Percentiles rank a stretch among this genome's conserved stretches.
These are phyloP conservation scores for Colletotrichum spinosum DNA, from an alignment of 2,329 filamentous ascomycete genomes.

Conservation along the genomic window DNA sequence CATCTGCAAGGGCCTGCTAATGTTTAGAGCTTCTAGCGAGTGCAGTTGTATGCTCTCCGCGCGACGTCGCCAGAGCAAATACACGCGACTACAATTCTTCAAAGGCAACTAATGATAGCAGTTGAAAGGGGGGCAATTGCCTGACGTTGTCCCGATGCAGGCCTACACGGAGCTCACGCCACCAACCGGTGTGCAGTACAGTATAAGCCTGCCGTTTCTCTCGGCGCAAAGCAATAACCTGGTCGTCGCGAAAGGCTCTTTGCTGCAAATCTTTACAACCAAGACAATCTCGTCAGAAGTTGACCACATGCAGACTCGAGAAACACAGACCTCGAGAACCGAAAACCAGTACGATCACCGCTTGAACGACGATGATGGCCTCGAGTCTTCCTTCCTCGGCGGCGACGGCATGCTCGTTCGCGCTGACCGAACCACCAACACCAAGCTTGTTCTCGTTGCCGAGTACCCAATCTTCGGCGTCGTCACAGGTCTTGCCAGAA, in stretches of 20 bases:
- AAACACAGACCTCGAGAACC: slow-evolving; percentile 52
- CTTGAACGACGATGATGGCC: slow-evolving; percentile 70
- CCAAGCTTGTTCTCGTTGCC: slow-evolving; percentile 85
- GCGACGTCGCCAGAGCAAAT: slow-evolving; percentile 8
- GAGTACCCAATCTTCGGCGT: slow-evolving; percentile 89
- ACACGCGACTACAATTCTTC: not conserved
- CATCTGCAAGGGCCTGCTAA: slow-evolving; percentile 4
- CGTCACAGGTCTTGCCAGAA: slow-evolving; percentile 82
- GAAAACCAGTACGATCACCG: slow-evolving; percentile 63
- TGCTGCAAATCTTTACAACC: slow-evolving; percentile 90
- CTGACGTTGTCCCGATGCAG: slow-evolving; percentile 76
- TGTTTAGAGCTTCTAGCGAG: slow-evolving; percentile 21
- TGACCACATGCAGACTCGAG: slow-evolving; percentile 56
- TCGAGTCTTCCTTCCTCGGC: slow-evolving; percentile 75
- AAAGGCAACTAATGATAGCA: slow-evolving; percentile 28
- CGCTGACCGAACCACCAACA: slow-evolving; percentile 73
- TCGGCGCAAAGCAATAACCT: slow-evolving; percentile 84
- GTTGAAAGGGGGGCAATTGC: slow-evolving; percentile 27
- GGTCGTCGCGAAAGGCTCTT: slow-evolving; percentile 89
- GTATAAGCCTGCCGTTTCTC: slow-evolving; percentile 81
- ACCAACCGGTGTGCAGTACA: slow-evolving; percentile 93
- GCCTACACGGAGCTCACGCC: slow-evolving; percentile 96
- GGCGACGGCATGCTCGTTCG: slow-evolving; percentile 71
- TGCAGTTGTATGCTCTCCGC: slow-evolving; percentile 15
- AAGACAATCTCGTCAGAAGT: slow-evolving; percentile 75